A percentile compares a stretch with the other conserved stretches of the same genome.
phyloP scores from a whole-genome alignment of 179 eudicot species.

The Spergularia azorica region DNA sequence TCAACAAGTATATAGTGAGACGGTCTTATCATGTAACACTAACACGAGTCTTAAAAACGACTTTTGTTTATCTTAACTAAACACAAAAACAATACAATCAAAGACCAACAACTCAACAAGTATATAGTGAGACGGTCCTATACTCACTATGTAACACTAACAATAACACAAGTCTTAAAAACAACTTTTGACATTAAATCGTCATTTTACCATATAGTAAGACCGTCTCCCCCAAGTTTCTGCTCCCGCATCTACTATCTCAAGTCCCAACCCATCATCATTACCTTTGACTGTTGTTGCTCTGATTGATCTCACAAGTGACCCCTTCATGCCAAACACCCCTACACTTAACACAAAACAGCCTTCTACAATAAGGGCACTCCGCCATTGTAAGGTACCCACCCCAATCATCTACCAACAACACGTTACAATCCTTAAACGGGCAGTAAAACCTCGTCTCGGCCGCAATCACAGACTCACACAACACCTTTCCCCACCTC shows the following conservation, averaged over 20 bases:
- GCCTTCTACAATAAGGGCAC: constrained; percentile 37
- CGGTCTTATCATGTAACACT: background rate
- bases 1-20: no score
- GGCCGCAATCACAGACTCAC: constrained; percentile 34
- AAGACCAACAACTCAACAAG: no score
- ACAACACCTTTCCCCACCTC: constrained; percentile 15
- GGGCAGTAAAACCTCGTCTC: constrained; percentile 49
- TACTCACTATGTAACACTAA: no score
- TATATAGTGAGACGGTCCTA: no score
- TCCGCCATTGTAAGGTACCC: constrained; percentile 4
- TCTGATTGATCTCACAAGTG: constrained; percentile 33
- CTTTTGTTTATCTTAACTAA: no score
- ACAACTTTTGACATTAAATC: no score
- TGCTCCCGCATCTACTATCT: background rate
- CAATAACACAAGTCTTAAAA: no score
- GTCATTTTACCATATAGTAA: no score
- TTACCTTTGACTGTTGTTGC: no score
- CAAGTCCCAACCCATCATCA: constrained; percentile 1
- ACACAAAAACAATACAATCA: no score
- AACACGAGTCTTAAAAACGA: background rate
- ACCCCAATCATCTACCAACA: constrained; percentile 37
- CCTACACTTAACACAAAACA: constrained; percentile 40
- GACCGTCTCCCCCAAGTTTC: background rate
- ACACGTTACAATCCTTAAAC: constrained; percentile 42
- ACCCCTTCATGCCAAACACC: constrained; percentile 48